Evolutionary conservation across 352 stramenopile species (phyloP), one percentile per base, ranked within the genome.

Genomic region (Pythium scleroteichum): DNA sequence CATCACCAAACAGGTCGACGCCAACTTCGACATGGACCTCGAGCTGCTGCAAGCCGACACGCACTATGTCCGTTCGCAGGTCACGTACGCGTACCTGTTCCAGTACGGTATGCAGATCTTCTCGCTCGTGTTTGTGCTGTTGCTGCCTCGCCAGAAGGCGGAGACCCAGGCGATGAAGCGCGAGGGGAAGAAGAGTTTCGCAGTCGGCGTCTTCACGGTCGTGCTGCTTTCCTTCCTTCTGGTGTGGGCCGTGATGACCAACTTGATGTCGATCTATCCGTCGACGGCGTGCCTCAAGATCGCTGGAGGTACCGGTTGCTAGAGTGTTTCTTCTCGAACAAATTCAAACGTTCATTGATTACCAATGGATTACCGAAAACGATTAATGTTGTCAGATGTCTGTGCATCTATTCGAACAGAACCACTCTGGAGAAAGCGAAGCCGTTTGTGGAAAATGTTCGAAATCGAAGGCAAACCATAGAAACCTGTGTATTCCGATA

Each of bases 241-340:
- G 20, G 41, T 73, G 20, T 71, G 58, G 58, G 54, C 68, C 20
- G 45, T 78, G n/a, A 69, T 68, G 57, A 75, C 64, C 41, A 78
- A 73, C 54, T 47, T 78, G 53, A 62, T 78, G 52, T 59, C 55
- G 40, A 68, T 78, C 46, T 78, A 68, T 27, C 59, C 59, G 16
- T 62, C 53, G 8, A 78, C 71, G 23, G 38, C 55, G 35, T 78
- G 71, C 23, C 54, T 73, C 26, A 38, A 40, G 29, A 68, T 78
- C 42, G 67, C 68, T 13, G 71, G 71, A n/a, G 66, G 67, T 26
- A 47, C 33, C 1, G 69, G 69, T 0, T 76, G 69, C 51, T 19
- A 19, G 41, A n/a, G 13, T 13, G 14, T n/a, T n/a, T 6, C 33
- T 14, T 45, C 10, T 45, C 39, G 39, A n/a, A 17, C 20, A 39